Evolutionary conservation across 345 rosid species (phyloP).

Genomic region (Lepidium sativum): DNA sequence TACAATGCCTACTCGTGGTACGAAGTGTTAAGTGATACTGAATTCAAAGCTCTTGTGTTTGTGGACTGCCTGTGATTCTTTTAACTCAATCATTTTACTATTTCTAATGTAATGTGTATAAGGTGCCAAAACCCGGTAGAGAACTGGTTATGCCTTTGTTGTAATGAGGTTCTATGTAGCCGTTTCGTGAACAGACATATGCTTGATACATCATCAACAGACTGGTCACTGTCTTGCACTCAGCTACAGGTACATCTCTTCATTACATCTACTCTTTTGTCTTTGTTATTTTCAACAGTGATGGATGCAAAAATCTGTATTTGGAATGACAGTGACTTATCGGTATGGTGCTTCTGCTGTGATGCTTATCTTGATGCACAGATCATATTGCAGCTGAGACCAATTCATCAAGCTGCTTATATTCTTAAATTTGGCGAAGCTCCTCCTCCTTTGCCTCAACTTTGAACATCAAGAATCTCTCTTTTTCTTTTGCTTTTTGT

Average conservation of each 20-base stretch:
- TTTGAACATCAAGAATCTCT: not conserved
- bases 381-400: constrained; percentile 50
- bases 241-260: constrained; percentile 52
- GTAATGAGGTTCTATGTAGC: constrained; percentile 85
- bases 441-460: constrained; percentile 48
- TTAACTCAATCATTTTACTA: not conserved
- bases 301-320: not conserved
- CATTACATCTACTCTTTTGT: not conserved
- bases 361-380: constrained; percentile 77
- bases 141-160: constrained; percentile 81
- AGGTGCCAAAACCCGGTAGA: constrained; percentile 80
- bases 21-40: too few relatives aligned
- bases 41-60: not conserved
- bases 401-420: constrained; percentile 60
- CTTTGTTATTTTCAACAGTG: not conserved
- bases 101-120: not conserved
- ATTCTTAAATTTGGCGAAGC: constrained; percentile 74
- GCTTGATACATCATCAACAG: constrained; percentile 64
- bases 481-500: not conserved
- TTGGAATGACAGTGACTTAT: constrained; percentile 55
- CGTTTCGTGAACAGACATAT: constrained; percentile 88
- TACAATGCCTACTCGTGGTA: not conserved
- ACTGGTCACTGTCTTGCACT: constrained; percentile 59
- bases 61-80: not conserved
- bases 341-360: constrained; percentile 83